Evolutionary conservation across 148 eudicot genomes (phyloP), one percentile per base, ranked within the genome.

Genomic region (Talinum fruticosum): DNA sequence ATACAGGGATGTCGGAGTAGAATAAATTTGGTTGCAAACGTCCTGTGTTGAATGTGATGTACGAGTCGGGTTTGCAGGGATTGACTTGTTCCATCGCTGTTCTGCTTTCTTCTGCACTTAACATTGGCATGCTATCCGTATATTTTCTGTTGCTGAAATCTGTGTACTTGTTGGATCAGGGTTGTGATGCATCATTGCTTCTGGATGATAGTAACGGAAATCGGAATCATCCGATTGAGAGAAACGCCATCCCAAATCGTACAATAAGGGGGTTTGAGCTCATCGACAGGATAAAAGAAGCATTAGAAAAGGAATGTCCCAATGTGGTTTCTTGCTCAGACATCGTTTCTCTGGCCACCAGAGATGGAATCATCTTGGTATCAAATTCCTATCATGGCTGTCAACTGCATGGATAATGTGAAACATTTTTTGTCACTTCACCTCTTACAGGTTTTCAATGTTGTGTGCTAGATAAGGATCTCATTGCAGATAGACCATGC

Each of bases 171-270:
- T 19, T 59, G 77, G 13, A n/a, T 33, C 32, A 82, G 85, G 85
- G 85, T 23, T 82, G 85, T 70, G 85, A 82, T 65, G 82, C 85
- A 28, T 82, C 85, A 14, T 30, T 82, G 79, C 82, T 82, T 54
- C 79, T 82, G 16, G 72, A 82, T 62, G 79, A 75, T 41, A 78
- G 79, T 32, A 51, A 64, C 7, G 85, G 85, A 54, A 69, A 82
- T 35, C 76, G 16, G 51, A 82, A 59, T 78, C 81, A 78, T 57
- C 35, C 72, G 5, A 75, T 65, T 28, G 85, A 82, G 76, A 64
- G 76, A 53, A 53, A 78, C 36, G 81, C 85, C 7, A 16, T 78
- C 32, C 85, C 85, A 16, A 82, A 82, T 51, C 76, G 53, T 15
- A 75, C 82, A 0, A 69, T 78, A 8, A 82, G 64, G 62, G 82